These are phyloP conservation scores for Spergularia azorica DNA, from an alignment of 179 eudicot genomes.

Conservation along the genomic window DNA sequence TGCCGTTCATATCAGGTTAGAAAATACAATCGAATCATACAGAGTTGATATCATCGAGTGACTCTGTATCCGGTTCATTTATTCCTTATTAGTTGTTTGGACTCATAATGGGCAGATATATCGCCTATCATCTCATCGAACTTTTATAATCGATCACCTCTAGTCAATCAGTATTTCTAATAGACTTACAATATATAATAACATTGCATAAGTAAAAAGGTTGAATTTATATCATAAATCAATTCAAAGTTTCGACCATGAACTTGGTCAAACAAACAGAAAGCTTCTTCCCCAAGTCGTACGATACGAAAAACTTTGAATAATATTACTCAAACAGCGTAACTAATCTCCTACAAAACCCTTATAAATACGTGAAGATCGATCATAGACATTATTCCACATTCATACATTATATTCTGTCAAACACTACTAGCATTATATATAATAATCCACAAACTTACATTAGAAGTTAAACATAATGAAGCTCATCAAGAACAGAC, in stretches of 20 bases:
- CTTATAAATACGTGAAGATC: slow-evolving; percentile 18
- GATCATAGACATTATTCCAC: too few species aligned
- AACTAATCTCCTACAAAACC: not conserved
- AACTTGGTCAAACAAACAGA: slow-evolving; percentile 31
- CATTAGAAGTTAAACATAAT: not conserved
- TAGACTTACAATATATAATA: not conserved
- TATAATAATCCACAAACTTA: not conserved
- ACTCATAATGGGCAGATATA: too few species aligned
- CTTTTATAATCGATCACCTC: too few species aligned
- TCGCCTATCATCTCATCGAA: too few species aligned
- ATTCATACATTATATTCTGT: not conserved
- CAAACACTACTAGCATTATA: not conserved
- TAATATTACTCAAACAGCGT: slow-evolving; percentile 19
- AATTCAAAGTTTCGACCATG: slow-evolving; percentile 30
- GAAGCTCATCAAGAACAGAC: not conserved
- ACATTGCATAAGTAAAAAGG: too few species aligned
- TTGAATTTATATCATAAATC: not conserved
- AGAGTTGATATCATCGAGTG: too few species aligned
- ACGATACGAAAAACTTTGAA: slow-evolving; percentile 23
- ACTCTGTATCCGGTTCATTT: too few species aligned
- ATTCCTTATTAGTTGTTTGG: too few species aligned
- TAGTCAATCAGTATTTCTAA: too few species aligned
- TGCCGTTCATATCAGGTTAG: too few species aligned
- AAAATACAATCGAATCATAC: too few species aligned
- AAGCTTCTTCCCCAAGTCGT: slow-evolving; percentile 38